These are phyloP conservation scores for Claviceps pusilla DNA, from an alignment of 2,329 filamentous ascomycete genomes.

Conservation along the genomic window DNA sequence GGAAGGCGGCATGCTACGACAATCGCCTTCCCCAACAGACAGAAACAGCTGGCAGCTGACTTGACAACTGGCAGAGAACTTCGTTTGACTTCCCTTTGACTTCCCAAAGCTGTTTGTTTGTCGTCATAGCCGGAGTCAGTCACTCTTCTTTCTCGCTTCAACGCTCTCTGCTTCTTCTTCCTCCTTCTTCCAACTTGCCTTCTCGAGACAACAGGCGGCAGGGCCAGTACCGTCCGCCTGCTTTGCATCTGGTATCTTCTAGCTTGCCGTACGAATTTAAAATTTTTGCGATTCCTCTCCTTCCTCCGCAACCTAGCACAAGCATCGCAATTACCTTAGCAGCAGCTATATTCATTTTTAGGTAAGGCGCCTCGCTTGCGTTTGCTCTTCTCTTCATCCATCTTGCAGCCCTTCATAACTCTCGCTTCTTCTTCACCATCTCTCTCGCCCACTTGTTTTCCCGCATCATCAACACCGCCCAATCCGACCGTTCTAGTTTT, in stretches of 20 bases:
- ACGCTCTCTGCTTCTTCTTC: conserved; percentile 2
- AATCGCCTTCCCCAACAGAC: neutral
- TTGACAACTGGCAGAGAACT: conserved; percentile 3
- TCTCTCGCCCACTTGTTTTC: conserved; percentile 9
- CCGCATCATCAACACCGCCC: conserved; percentile 31
- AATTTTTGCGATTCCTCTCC: conserved; percentile 7
- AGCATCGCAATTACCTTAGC: conserved; percentile 12
- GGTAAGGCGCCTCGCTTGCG: conserved; percentile 9
- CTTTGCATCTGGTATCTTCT: conserved; percentile 6
- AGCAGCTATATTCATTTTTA: conserved; percentile 6
- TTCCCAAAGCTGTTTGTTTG: neutral
- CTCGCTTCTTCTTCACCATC: conserved; percentile 8
- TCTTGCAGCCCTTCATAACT: conserved; percentile 5
- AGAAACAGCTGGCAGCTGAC: conserved; percentile 1
- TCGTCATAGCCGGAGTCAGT: conserved; percentile 2
- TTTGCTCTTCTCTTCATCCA: conserved; percentile 2
- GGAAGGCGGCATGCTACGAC: neutral
- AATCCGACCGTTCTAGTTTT: conserved; percentile 25
- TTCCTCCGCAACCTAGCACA: conserved; percentile 6
- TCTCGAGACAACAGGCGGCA: conserved; percentile 1
- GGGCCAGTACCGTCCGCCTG: conserved; percentile 4
- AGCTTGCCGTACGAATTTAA: conserved; percentile 1
- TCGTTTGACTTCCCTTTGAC: neutral
- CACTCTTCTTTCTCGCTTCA: conserved; percentile 2
- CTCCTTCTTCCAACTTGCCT: conserved; percentile 5